Conservation (phyloP, 2,329 filamentous ascomycete genomes). For the Fusarium humuli region DNA sequence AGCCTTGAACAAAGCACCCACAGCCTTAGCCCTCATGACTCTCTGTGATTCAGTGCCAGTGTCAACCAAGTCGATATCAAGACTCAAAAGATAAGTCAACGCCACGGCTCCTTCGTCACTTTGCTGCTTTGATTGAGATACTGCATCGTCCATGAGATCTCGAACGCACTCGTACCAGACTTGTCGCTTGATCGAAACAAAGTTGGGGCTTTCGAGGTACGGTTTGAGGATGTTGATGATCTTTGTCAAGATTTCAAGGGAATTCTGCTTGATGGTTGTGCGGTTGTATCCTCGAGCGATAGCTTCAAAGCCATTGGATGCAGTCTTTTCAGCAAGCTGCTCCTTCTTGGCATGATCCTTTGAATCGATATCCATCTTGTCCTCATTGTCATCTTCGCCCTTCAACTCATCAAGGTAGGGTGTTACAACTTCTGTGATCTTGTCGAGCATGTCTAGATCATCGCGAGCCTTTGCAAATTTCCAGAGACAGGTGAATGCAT, state of each 20-base stretch:
- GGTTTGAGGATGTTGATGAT: constrained; percentile 56
- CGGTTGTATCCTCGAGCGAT: constrained; percentile 63
- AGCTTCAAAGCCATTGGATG: constrained; percentile 63
- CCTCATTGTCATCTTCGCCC: constrained; percentile 68
- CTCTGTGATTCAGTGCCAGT: constrained; percentile 65
- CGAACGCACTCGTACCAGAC: constrained; percentile 64
- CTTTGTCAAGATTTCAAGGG: constrained; percentile 54
- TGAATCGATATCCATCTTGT: constrained; percentile 77
- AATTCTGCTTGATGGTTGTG: constrained; percentile 52
- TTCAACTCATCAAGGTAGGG: constrained; percentile 69
- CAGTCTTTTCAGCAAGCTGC: constrained; percentile 57
- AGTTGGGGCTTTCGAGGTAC: constrained; percentile 54
- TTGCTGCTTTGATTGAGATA: constrained; percentile 31
- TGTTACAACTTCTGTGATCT: constrained; percentile 72
- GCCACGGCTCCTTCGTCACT: constrained; percentile 42
- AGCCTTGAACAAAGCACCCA: constrained; percentile 56
- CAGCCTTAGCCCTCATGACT: constrained; percentile 59
- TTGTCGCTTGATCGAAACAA: constrained; percentile 59
- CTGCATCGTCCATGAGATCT: constrained; percentile 60
- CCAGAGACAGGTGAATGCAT: constrained; percentile 79
- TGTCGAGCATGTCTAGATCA: constrained; percentile 76
- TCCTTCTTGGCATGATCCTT: constrained; percentile 50
- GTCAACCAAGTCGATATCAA: constrained; percentile 61
- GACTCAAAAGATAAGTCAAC: constrained; percentile 57
- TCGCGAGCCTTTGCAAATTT: constrained; percentile 75